phyloP scores from a whole-genome alignment of 192 early-diverging fungal genomes.

The Irineochytrium annulatum region DNA sequence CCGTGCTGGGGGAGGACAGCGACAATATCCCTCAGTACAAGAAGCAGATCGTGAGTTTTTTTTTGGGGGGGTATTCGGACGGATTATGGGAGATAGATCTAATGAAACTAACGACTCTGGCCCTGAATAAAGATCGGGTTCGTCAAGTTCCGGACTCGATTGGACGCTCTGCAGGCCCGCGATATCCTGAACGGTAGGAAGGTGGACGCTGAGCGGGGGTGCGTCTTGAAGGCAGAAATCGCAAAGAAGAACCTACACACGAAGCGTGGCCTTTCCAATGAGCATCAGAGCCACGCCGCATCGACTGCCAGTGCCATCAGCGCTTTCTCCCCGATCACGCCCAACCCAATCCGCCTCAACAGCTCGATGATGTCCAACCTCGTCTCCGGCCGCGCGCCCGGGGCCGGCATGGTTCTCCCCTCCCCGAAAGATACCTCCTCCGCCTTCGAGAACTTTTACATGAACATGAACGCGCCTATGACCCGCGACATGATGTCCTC shows the following conservation, averaged over 20 bases:
- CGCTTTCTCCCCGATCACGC: no score
- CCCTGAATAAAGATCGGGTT: conserved; percentile 99
- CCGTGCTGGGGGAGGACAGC: conserved; percentile 60
- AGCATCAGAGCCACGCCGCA: conserved; percentile 5
- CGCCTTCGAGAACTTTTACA: conserved; percentile 4
- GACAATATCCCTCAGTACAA: conserved; percentile 53
- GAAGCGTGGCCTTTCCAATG: conserved; percentile 60
- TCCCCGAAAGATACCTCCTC: not conserved
- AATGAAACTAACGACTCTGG: no score
- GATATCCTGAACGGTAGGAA: conserved; percentile 88
- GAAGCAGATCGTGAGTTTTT: conserved; percentile 82
- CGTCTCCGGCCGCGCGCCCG: no score
- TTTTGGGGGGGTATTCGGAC: no score
- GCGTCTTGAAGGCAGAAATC: conserved; percentile 94
- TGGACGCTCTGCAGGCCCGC: conserved; percentile 88
- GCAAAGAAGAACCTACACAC: conserved; percentile 98
- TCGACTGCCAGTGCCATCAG: no score
- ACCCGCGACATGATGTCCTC: not conserved
- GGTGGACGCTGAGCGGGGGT: conserved; percentile 81
- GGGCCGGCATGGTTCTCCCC: not conserved
- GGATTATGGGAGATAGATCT: no score
- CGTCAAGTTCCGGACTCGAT: conserved; percentile 88
- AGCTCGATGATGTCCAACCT: no score
- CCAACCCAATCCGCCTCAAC: no score
- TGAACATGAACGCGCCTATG: conserved; percentile 4